Base-by-base conservation (phyloP, 192 early-diverging fungal genomes). In the Umbelopsis sp. region DNA sequence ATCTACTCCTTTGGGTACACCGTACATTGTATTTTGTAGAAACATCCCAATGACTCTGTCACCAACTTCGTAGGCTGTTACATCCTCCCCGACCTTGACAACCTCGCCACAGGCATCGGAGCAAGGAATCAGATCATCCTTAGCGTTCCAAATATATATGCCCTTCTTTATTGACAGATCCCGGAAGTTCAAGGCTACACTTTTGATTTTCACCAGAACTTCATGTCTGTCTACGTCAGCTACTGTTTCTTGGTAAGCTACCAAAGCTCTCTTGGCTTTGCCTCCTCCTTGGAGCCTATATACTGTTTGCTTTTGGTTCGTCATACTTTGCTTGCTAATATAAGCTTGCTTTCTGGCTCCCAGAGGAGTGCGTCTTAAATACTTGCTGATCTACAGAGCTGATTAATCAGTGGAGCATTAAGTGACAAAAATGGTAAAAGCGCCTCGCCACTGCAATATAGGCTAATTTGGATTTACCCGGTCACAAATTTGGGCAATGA, bases 41-140 rank as follows among this genome's bases (percentile, higher is more conserved):
- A 74, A 69, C 53, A 44, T 30, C 4, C 52, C 15, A 8, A 55
- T 25, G 3, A 55, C 35, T 9, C n/a, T 23, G 20, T 73, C 71
- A 11, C 71, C 71, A 33, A 67, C 49, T 67, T 66, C 3, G 20
- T 67, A 16, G n/a, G 45, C n/a, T 23, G 15, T 27, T 11, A 73
- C 71, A 6, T 37, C 21, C 23, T 64, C 22, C 9, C 71, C 71
- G 2, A 67, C 49, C 47, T 73, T 49, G 18, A 61, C 41, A 5
- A 73, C 49, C 15, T 55, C 66, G 25, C 71, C 71, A 18, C 47
- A 25, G 18, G 46, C 71, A 67, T 73, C 65, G 10, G 71, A 73
- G 16, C 71, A 66, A 16, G 71, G 71, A 13, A 73, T 49, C 7
- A 49, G 8, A 45, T 50, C 33, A 22, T 27, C 15, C 27, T 10